Evolutionary conservation across 202 grass and related monocot species (phyloP).

Genomic region (Hordeum pubiflorum): DNA sequence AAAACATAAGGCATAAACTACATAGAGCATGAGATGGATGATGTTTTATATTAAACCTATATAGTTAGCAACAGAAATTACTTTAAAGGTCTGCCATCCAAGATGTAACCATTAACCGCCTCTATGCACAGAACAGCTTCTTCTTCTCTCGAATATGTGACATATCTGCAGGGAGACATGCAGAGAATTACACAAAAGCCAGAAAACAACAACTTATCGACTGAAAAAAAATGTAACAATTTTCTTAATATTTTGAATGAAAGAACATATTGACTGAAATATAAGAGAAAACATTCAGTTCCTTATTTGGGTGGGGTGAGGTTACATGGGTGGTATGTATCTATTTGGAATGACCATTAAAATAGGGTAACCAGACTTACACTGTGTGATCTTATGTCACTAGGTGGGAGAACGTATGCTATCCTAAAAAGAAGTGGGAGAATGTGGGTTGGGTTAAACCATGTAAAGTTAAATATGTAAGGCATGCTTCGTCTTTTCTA

Average conservation of each 20-base stretch:
- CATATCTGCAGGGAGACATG: conserved; percentile 33
- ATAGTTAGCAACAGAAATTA: conserved; percentile 28
- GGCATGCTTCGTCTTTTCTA: background rate
- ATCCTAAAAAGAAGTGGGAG: background rate
- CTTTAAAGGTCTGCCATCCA: conserved; percentile 54
- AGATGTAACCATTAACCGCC: conserved; percentile 47
- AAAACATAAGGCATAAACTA: conserved; percentile 6
- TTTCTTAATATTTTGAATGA: background rate
- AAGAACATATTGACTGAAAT: background rate
- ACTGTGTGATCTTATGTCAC: background rate
- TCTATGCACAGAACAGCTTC: conserved; percentile 57
- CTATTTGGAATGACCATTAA: background rate
- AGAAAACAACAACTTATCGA: background rate
- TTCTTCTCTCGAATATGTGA: conserved; percentile 51
- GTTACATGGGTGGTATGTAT: background rate
- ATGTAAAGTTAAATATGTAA: background rate
- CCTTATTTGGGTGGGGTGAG: background rate
- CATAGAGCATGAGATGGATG: background rate
- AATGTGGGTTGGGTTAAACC: background rate
- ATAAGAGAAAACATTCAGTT: background rate
- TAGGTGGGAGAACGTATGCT: background rate
- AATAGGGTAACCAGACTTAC: background rate
- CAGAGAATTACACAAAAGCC: conserved; percentile 18
- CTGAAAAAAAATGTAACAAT: background rate
- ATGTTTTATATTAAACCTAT: background rate